Conservation (phyloP, 2,329 filamentous ascomycete species). For the Aspergillus hiratsukae region DNA sequence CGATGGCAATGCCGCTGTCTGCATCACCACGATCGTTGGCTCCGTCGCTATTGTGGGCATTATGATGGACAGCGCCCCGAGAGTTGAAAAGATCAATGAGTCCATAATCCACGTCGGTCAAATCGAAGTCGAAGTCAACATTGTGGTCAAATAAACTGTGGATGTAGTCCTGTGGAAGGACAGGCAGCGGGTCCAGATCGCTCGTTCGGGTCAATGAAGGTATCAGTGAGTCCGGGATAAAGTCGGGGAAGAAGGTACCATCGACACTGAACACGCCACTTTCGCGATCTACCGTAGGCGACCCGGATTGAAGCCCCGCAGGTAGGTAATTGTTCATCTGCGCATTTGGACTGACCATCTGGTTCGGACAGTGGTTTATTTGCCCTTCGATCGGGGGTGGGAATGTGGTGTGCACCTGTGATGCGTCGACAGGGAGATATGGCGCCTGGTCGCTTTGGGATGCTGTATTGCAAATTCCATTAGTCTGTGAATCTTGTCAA, state of each 20-base stretch:
- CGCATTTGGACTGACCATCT: constrained; percentile 11
- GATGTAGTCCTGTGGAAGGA: constrained; percentile 19
- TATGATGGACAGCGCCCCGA: constrained; percentile 6
- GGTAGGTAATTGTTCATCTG: constrained; percentile 8
- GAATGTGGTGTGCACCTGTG: constrained; percentile 3
- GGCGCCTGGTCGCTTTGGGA: constrained; percentile 5
- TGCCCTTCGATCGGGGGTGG: constrained; percentile 7
- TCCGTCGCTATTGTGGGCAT: constrained; percentile 8
- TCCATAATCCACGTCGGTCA: constrained; percentile 27
- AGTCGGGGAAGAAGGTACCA: constrained; percentile 26
- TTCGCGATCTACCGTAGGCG: constrained; percentile 22
- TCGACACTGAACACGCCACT: constrained; percentile 27
- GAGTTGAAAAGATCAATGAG: constrained; percentile 26
- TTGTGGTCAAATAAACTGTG: constrained; percentile 18
- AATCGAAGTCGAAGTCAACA: constrained; percentile 19
- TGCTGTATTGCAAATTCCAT: not conserved
- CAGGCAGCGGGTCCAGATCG: constrained; percentile 17
- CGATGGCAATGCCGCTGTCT: constrained; percentile 25
- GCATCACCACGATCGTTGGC: constrained; percentile 15
- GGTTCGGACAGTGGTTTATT: not conserved
- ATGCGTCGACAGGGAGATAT: constrained; percentile 1
- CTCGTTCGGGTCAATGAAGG: constrained; percentile 20
- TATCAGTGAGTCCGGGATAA: constrained; percentile 26
- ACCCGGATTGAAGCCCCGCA: constrained; percentile 8
- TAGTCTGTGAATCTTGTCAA: too few species aligned